Base-by-base conservation (phyloP, 176 grass and related monocot species). In the Hordeum marinum region DNA sequence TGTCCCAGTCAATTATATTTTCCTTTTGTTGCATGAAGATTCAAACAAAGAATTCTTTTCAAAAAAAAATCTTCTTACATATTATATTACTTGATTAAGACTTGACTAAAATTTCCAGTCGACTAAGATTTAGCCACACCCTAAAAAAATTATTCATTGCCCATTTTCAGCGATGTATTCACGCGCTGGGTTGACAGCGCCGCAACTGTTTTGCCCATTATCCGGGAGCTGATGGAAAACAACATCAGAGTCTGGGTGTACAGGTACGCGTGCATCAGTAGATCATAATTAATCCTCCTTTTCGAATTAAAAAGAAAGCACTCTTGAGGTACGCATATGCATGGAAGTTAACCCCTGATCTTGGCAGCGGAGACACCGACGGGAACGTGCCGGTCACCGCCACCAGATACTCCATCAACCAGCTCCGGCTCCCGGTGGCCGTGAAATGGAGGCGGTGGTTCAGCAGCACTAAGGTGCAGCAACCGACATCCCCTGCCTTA, bases 371-470 rank as follows among this genome's bases (percentile, higher is more conserved):
- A 72, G 94, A 97, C 46, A 31, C 73, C 27, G 94, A 94, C 46
- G 94, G 92, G 29, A 87, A 86, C 23, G 83, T 97, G n/a, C 92
- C 92, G 2, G 45, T 94, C 41, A 97, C 94, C 72, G 92, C 94
- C 63, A 92, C 76, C 3, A 92, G 94, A 78, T 92, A 89, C 45
- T 97, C 92, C 23, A 72, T 97, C 45, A 92, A 94, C 80, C 83
- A 85, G 78, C 90, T 97, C 6, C 48, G 87, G 40, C 86, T 97
- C 36, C 11, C 83, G 9, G 80, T 90, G 6, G 77, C 60, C 21
- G 18, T 43, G 14, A 80, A 87, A 76, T 97, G 94, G 90, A 84
- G 60, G 23, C 42, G 77, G 26, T 97, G 92, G 94, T 88, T 83
- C 36, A 90, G 80, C 64, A 87, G 63, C 17, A 69, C 83, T 9